A percentile compares a stretch with the other conserved stretches of the same genome.
phyloP scores from a whole-genome alignment of 129 eudicot species.

The Dittrichia graveolens region DNA sequence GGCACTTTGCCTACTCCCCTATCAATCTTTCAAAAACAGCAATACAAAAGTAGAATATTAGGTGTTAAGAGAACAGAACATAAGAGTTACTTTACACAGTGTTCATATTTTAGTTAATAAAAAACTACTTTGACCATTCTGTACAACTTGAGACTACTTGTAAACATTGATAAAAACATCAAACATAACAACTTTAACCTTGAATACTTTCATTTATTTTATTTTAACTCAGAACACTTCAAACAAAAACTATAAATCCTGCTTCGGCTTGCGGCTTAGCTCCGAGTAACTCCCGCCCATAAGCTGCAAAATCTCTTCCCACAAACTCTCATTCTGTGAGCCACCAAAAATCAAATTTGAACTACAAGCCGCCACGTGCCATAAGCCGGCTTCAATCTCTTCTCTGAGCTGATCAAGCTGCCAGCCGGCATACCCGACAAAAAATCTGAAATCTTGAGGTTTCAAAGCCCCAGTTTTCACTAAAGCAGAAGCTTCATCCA shows the following conservation, averaged over 20 bases:
- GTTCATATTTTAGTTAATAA: slow-evolving; percentile 14
- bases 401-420: slow-evolving; percentile 75
- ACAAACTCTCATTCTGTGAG: slow-evolving; percentile 53
- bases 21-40: too few relatives aligned
- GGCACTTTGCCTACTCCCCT: too few relatives aligned
- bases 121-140: slow-evolving; percentile 39
- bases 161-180: slow-evolving; percentile 13
- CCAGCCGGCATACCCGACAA: slow-evolving; percentile 95
- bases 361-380: slow-evolving; percentile 95
- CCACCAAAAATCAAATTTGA: slow-evolving; percentile 58
- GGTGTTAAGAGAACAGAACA: too few relatives aligned
- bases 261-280: slow-evolving; percentile 97
- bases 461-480: slow-evolving; percentile 67
- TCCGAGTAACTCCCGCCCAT: slow-evolving; percentile 98
- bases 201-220: slow-evolving; percentile 31
- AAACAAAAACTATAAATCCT: slow-evolving; percentile 51
- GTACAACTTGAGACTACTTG: slow-evolving; percentile 38
- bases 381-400: slow-evolving; percentile 69
- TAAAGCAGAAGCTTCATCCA: slow-evolving; percentile 74
- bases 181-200: slow-evolving; percentile 20
- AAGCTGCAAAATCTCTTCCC: slow-evolving; percentile 93
- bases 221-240: slow-evolving; percentile 19
- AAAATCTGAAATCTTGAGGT: slow-evolving; percentile 81
- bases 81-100: background rate
- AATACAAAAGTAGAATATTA: too few relatives aligned